Evolutionary conservation across 148 eudicot species (phyloP).

Genomic region (Vaccinium myrtillus): DNA sequence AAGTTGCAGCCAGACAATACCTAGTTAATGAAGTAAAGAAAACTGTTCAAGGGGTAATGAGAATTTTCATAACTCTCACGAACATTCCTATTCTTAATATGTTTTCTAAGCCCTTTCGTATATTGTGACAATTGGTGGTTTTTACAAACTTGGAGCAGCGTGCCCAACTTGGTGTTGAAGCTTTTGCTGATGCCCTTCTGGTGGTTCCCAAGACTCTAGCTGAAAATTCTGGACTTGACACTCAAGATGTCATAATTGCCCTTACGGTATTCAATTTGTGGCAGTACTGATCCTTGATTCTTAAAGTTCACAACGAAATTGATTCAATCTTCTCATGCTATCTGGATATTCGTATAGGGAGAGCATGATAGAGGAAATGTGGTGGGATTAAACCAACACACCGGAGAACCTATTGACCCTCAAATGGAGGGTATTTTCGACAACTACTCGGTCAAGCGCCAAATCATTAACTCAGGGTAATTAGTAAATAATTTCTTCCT

Average conservation of each 20-base stretch:
- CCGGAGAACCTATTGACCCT: conserved; percentile 89
- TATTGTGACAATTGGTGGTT: conserved; percentile 8
- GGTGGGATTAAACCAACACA: conserved; percentile 78
- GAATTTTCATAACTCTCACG: neutral
- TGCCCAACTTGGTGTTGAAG: conserved; percentile 93
- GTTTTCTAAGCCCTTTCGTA: neutral
- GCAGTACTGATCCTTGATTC: neutral
- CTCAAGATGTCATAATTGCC: conserved; percentile 81
- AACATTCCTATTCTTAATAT: neutral
- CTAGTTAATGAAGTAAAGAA: conserved; percentile 87
- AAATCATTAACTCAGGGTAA: conserved; percentile 89
- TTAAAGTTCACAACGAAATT: neutral
- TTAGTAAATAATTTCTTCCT: neutral
- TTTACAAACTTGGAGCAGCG: conserved; percentile 47
- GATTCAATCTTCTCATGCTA: conserved; percentile 1
- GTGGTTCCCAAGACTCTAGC: conserved; percentile 94
- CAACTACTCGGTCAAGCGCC: conserved; percentile 91
- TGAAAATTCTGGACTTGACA: conserved; percentile 93
- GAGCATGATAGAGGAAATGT: conserved; percentile 92
- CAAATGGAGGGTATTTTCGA: conserved; percentile 98
- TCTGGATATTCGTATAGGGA: conserved; percentile 43
- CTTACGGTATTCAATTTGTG: conserved; percentile 48
- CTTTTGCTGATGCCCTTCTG: conserved; percentile 93
- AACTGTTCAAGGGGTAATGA: conserved; percentile 86
- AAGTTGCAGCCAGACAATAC: conserved; percentile 93